Conservation (phyloP, 2,329 filamentous ascomycete species). For the Fulvia fulva region DNA sequence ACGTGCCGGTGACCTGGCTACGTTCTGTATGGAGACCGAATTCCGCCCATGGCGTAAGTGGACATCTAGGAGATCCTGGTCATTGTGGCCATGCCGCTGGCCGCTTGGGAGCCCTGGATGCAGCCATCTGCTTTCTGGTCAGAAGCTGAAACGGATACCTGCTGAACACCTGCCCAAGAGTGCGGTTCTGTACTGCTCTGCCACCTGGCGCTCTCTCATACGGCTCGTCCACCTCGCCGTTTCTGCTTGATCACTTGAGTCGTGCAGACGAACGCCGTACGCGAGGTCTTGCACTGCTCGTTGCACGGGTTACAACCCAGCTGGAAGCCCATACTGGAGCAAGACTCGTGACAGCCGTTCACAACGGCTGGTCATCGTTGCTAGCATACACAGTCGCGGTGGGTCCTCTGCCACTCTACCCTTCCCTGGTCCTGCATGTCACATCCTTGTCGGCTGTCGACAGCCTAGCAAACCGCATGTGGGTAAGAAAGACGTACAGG, state of each 20-base stretch:
- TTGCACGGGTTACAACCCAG: background rate
- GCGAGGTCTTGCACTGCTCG: background rate
- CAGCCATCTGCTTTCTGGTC: conserved; percentile 14
- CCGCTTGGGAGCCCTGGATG: conserved; percentile 10
- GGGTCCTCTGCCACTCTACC: background rate
- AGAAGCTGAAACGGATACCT: conserved; percentile 12
- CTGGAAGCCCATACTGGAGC: background rate
- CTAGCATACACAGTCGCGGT: background rate
- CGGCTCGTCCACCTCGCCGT: conserved; percentile 4
- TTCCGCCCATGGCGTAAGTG: background rate
- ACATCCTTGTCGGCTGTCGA: conserved; percentile 5
- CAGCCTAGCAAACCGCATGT: conserved; percentile 9
- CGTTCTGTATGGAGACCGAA: background rate
- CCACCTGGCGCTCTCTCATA: conserved; percentile 10
- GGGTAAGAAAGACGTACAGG: background rate
- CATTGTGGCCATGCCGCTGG: background rate
- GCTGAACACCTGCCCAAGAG: conserved; percentile 1
- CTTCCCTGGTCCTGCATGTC: conserved; percentile 4
- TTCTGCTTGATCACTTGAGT: conserved; percentile 14
- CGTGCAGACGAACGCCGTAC: conserved; percentile 4
- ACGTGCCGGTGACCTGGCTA: background rate
- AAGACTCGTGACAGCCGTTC: conserved; percentile 15
- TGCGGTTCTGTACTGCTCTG: conserved; percentile 7
- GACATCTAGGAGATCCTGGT: background rate
- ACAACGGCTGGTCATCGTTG: background rate